A percentile compares a stretch with the other conserved stretches of the same genome.
Evolutionary conservation across 2,329 filamentous ascomycete species (phyloP).

Genomic region (Domatiomyces globalis): DNA sequence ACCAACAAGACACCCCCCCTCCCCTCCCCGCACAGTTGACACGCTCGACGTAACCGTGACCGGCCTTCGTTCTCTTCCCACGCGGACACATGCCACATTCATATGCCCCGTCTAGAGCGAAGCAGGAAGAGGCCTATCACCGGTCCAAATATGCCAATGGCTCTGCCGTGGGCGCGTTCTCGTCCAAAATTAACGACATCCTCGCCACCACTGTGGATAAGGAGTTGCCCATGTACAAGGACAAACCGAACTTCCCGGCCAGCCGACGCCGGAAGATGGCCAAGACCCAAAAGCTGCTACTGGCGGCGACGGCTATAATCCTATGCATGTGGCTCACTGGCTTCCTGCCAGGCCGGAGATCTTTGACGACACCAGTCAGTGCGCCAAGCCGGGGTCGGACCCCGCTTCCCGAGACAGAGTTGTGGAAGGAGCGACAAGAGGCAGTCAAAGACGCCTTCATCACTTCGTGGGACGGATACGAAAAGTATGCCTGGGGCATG

Average conservation of each 20-base stretch:
- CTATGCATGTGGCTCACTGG: constrained; percentile 57
- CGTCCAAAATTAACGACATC: constrained; percentile 49
- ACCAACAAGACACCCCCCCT: too few species aligned
- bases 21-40: too few species aligned
- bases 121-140: constrained; percentile 28
- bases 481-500: constrained; percentile 85
- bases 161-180: constrained; percentile 34
- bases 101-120: constrained; percentile 8
- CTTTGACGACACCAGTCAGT: neutral
- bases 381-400: constrained; percentile 8
- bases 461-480: constrained; percentile 85
- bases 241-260: constrained; percentile 67
- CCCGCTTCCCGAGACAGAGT: constrained; percentile 19
- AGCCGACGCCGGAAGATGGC: constrained; percentile 46
- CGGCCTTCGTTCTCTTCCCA: neutral
- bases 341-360: constrained; percentile 29
- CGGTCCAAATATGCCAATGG: constrained; percentile 18
- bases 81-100: neutral
- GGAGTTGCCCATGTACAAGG: constrained; percentile 90
- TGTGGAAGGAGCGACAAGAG: constrained; percentile 68
- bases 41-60: too few species aligned
- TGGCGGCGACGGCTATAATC: constrained; percentile 42
- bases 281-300: constrained; percentile 47
- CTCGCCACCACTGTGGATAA: constrained; percentile 41
- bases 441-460: constrained; percentile 79